Evolutionary conservation across 2,329 filamentous ascomycete species (phyloP).

Genomic region (Helotiales sp.): DNA sequence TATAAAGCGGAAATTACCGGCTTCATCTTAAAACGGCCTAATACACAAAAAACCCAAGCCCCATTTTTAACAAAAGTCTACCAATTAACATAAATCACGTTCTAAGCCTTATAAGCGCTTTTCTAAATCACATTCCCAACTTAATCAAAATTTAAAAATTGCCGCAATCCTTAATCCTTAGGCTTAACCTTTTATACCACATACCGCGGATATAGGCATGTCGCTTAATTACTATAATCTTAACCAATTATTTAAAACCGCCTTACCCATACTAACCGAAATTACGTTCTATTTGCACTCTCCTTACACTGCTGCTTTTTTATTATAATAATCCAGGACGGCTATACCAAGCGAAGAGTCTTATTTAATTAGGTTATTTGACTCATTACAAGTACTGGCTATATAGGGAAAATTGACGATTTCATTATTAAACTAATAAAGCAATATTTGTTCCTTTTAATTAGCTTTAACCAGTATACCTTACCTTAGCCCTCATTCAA

Average conservation of each 20-base stretch:
- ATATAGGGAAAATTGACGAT: too few species aligned
- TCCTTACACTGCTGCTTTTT: too few species aligned
- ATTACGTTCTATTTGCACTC: too few species aligned
- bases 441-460: too few species aligned
- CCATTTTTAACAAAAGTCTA: slow-evolving; percentile 5
- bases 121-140: slow-evolving; percentile 1
- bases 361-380: slow-evolving; percentile 22
- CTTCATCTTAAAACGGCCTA: slow-evolving; percentile 14
- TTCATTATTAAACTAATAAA: too few species aligned
- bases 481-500: slow-evolving; percentile 30
- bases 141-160: slow-evolving; percentile 8
- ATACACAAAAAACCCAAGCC: slow-evolving; percentile 10
- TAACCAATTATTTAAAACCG: slow-evolving; percentile 17
- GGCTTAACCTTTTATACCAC: slow-evolving; percentile 19
- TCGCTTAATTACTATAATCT: neutral
- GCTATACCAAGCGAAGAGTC: slow-evolving; percentile 20
- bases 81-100: neutral
- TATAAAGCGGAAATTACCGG: slow-evolving; percentile 27
- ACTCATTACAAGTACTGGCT: slow-evolving; percentile 29
- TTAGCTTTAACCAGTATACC: too few species aligned
- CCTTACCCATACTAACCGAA: too few species aligned
- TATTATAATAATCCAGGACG: slow-evolving; percentile 19
- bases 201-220: slow-evolving; percentile 22
- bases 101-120: neutral
- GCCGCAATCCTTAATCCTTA: too few species aligned